phyloP scores from a whole-genome alignment of 2,329 filamentous ascomycete genomes.

The Amauroascus verrucosus region DNA sequence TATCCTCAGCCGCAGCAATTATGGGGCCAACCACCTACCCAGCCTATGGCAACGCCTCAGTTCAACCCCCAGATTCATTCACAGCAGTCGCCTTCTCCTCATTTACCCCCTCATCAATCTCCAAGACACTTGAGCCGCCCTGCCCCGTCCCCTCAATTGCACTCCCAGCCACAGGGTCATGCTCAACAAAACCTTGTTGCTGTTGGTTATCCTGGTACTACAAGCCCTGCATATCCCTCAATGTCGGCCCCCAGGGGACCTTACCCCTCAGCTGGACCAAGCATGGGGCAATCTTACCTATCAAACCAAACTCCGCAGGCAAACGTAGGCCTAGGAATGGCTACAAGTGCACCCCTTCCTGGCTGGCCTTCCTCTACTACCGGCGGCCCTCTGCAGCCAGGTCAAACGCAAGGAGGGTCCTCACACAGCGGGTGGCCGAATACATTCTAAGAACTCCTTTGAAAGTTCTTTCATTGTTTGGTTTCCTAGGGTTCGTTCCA shows the following conservation, averaged over 20 bases:
- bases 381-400: constrained; percentile 29
- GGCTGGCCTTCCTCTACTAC: constrained; percentile 29
- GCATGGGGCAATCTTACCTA: constrained; percentile 24
- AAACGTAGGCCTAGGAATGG: constrained; percentile 30
- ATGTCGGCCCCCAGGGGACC: constrained; percentile 28
- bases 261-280: constrained; percentile 30
- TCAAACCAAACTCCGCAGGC: constrained; percentile 28
- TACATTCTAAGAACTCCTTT: constrained; percentile 5
- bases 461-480: neutral
- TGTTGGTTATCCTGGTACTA: constrained; percentile 30
- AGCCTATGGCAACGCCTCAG: constrained; percentile 51
- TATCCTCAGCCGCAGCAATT: constrained; percentile 49
- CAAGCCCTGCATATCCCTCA: constrained; percentile 25
- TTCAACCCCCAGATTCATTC: constrained; percentile 33
- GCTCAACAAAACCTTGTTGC: constrained; percentile 28
- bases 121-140: constrained; percentile 32
- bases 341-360: constrained; percentile 26
- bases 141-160: constrained; percentile 29
- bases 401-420: constrained; percentile 31
- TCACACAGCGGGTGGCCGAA: constrained; percentile 24
- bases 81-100: constrained; percentile 32
- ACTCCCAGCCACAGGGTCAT: constrained; percentile 25
- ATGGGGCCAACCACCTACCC: constrained; percentile 47
- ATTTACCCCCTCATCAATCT: constrained; percentile 32
- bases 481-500: neutral